Base-by-base conservation (phyloP, 768 basidiomycete species). In the Scleroderma citrinum region DNA sequence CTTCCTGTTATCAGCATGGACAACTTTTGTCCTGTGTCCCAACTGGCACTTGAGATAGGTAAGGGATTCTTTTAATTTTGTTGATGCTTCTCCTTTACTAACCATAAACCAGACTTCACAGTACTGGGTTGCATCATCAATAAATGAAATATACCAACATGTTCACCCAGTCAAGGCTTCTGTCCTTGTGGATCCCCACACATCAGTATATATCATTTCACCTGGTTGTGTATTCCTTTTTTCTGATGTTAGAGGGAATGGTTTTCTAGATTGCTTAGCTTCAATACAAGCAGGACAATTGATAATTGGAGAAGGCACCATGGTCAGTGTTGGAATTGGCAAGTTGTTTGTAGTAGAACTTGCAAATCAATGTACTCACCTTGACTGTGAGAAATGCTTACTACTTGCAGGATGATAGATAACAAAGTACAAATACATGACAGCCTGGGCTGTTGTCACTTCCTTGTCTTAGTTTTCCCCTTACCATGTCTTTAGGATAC, bases 71-170 rank as follows among this genome's bases (percentile, higher is more conserved):
- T 24, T 70, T 68, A 0, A 69, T 34, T 55, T 40, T 0, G 55
- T 55, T 1, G 55, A 46, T 0, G 55, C 56, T 0, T 59, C 55
- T 1, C 48, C 48, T 24, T 70, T 69, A 13, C 57, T 42, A 0
- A 44, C 39, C 1, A 69, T 47, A 46, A 62, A 69, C 2, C 52
- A 46, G 1, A 48, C 55, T 1, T 47, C 49, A 12, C 13, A 21
- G n/a, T 34, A 20, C 1, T 31, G 4, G 13, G 17, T 38, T 13
- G 24, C n/a, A 21, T 61, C 56, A 46, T 69, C 61, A 0, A 54
- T 56, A 1, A 62, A 47, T 0, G 59, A 21, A 48, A 70, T 59
- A 43, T 66, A 38, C 37, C 37, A 56, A 32, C 69, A 65, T 0
- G 19, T 12, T 0, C 50, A 48, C 0, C 60, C 60, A 7, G 59